Percentiles rank a stretch among this genome's conserved stretches.
Evolutionary conservation across 345 rosid genomes (phyloP).

Genomic region (Capsella bursapastoris): DNA sequence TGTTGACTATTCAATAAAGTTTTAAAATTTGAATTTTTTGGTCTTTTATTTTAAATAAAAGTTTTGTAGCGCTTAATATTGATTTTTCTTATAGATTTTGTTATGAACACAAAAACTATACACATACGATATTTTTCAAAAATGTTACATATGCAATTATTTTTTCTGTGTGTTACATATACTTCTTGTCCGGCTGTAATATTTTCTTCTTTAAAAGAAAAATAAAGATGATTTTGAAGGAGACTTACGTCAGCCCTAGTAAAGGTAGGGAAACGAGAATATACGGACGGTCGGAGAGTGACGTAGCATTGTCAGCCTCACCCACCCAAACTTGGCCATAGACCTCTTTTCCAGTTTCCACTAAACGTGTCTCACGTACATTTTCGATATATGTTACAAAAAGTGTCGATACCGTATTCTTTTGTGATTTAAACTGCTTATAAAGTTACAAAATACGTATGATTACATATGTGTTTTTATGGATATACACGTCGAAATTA

Average conservation of each 20-base stretch:
- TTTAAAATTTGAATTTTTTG: not conserved
- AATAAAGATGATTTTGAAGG: not conserved
- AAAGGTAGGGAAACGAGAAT: slow-evolving; percentile 33
- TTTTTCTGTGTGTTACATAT: not conserved
- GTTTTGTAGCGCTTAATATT: not conserved
- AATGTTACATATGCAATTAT: no score
- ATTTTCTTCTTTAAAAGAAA: not conserved
- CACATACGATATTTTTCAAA: no score
- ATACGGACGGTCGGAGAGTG: slow-evolving; percentile 32
- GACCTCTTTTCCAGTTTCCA: slow-evolving; percentile 42
- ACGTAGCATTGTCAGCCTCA: slow-evolving; percentile 24
- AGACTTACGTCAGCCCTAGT: slow-evolving; percentile 34
- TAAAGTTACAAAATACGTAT: slow-evolving; percentile 6
- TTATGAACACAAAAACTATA: not conserved
- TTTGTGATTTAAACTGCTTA: not conserved
- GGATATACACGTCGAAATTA: slow-evolving; percentile 21
- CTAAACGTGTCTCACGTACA: slow-evolving; percentile 37
- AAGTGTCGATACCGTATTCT: not conserved
- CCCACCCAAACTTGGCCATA: slow-evolving; percentile 39
- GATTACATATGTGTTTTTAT: slow-evolving; percentile 18
- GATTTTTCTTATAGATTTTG: not conserved
- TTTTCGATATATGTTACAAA: slow-evolving; percentile 31
- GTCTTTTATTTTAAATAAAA: not conserved
- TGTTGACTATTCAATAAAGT: not conserved
- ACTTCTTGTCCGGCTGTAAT: slow-evolving; percentile 6